phyloP scores from a whole-genome alignment of 1,284 basidiomycete species.

The Trichosporon sp. region DNA sequence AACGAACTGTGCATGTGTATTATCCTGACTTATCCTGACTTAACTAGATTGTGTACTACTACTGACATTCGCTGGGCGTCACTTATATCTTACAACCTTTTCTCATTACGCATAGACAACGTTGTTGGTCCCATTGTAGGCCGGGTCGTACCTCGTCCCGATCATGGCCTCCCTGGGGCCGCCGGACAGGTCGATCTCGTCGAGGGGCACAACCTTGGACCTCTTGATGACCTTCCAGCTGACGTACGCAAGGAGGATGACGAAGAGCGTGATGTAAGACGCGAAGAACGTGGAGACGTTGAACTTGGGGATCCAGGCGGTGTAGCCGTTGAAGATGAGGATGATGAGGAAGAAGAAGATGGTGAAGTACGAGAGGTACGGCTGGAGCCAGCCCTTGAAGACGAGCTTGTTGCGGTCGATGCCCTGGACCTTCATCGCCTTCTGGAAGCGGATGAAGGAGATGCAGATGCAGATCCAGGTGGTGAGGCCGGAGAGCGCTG shows the following conservation, averaged over 20 bases:
- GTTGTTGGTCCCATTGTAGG: not conserved
- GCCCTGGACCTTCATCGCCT: constrained; percentile 66
- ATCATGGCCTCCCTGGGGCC: constrained; percentile 12
- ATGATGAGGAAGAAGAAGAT: constrained; percentile 18
- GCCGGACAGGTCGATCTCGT: constrained; percentile 68
- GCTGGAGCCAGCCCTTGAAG: constrained; percentile 55
- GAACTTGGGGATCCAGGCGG: constrained; percentile 10
- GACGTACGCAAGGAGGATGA: constrained; percentile 17
- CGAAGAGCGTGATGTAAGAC: constrained; percentile 24
- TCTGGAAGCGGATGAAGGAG: constrained; percentile 70
- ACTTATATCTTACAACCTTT: not conserved
- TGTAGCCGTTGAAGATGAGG: constrained; percentile 19
- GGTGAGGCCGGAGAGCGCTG: constrained; percentile 52
- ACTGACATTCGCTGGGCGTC: not conserved
- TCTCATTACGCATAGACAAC: not conserved
- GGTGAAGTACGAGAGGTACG: constrained; percentile 16
- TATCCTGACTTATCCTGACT: not conserved
- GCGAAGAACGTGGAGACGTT: constrained; percentile 21
- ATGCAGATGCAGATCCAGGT: constrained; percentile 77
- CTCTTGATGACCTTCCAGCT: constrained; percentile 15
- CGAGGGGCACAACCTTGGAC: constrained; percentile 37
- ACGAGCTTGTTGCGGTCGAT: constrained; percentile 57
- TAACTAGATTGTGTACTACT: not conserved
- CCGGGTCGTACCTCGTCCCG: constrained; percentile 17
- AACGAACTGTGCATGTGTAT: not conserved